These are phyloP conservation scores for Capronia coronata DNA, from an alignment of 2,329 filamentous ascomycete genomes.

Conservation along the genomic window DNA sequence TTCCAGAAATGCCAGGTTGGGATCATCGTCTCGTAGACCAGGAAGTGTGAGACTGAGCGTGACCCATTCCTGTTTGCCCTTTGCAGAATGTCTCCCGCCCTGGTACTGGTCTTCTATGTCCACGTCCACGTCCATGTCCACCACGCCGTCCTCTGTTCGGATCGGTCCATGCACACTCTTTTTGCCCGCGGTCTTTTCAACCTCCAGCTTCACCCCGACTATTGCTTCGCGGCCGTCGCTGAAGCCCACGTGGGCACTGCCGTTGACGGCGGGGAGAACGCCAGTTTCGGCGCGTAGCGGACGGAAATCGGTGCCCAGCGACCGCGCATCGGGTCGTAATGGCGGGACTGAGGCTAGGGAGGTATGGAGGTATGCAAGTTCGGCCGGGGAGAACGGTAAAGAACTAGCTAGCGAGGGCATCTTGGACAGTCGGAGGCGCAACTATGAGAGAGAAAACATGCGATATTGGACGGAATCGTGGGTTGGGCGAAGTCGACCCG, in stretches of 20 bases:
- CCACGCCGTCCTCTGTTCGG: conserved; percentile 16
- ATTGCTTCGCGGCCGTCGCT: conserved; percentile 93
- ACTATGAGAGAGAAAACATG: background rate
- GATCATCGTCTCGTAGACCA: conserved; percentile 83
- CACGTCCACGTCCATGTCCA: conserved; percentile 22
- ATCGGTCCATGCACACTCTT: conserved; percentile 6
- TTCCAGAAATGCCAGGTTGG: conserved; percentile 75
- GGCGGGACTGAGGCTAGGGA: conserved; percentile 76
- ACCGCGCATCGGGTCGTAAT: conserved; percentile 80
- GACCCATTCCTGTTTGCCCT: conserved; percentile 64
- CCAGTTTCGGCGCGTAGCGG: conserved; percentile 84
- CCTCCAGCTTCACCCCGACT: conserved; percentile 90
- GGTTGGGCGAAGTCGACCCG: no score
- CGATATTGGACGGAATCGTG: background rate
- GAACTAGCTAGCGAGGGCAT: conserved; percentile 20
- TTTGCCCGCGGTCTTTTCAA: conserved; percentile 59
- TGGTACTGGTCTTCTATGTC: conserved; percentile 26
- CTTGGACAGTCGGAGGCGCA: no score
- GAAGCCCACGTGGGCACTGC: conserved; percentile 88
- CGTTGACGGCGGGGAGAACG: conserved; percentile 82
- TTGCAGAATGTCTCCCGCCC: conserved; percentile 28
- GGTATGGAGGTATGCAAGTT: conserved; percentile 89
- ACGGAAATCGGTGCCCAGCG: conserved; percentile 71
- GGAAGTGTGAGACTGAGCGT: conserved; percentile 90
- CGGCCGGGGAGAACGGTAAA: conserved; percentile 78